Conservation (phyloP, 2,329 filamentous ascomycete species). For the Fusarium xyrophilum region DNA sequence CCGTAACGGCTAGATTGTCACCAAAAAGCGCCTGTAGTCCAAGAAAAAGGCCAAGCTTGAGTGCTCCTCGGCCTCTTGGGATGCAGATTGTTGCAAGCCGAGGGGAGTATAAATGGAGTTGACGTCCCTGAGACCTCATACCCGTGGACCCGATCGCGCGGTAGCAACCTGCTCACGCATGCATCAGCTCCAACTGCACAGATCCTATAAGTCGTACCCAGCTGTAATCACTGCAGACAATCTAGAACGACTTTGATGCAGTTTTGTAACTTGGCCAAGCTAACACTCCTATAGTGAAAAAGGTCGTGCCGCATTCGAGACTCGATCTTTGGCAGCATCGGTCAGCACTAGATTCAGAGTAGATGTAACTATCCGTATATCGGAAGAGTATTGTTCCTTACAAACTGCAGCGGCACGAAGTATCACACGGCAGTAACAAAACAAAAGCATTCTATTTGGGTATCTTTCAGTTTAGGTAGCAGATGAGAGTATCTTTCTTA, state of each 20-base stretch:
- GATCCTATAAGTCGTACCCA: background rate
- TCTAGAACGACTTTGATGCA: background rate
- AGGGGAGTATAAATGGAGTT: background rate
- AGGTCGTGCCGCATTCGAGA: background rate
- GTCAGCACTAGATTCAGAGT: constrained; percentile 2
- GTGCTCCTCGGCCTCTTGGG: background rate
- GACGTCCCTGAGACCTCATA: background rate
- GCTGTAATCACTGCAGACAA: background rate
- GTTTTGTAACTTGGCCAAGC: background rate
- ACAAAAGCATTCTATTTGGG: constrained; percentile 6
- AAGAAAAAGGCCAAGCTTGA: background rate
- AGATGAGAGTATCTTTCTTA: background rate
- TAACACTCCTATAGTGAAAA: background rate
- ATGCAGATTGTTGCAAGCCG: background rate
- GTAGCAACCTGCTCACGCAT: background rate
- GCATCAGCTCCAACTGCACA: background rate
- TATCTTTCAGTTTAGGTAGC: constrained; percentile 7
- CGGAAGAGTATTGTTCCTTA: background rate
- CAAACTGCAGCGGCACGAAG: background rate
- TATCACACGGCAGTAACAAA: background rate
- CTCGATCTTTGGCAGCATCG: background rate
- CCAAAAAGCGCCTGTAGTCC: background rate
- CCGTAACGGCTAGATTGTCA: constrained; percentile 8
- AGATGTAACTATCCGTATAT: background rate
- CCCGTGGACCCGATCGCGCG: background rate